phyloP scores from a whole-genome alignment of 73 alveolate genomes.

The Stentor coeruleus region DNA sequence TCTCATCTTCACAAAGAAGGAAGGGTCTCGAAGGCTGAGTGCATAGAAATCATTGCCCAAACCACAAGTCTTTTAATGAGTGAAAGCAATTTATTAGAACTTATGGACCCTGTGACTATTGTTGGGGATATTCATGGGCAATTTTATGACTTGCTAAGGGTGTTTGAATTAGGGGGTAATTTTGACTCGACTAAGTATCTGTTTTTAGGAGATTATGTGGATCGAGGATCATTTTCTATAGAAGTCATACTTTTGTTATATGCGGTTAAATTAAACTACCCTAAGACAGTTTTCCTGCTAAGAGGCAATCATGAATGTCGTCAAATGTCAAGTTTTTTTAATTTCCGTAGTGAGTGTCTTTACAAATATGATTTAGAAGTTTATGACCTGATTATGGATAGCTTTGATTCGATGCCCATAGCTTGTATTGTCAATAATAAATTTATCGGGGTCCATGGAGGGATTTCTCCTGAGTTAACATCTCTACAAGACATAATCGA shows the following conservation, averaged over 20 bases:
- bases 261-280: conserved; percentile 53
- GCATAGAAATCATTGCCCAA: too few relatives aligned
- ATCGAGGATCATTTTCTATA: conserved; percentile 66
- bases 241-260: conserved; percentile 59
- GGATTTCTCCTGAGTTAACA: conserved; percentile 72
- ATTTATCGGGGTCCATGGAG: conserved; percentile 80
- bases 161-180: conserved; percentile 76
- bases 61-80: too few relatives aligned
- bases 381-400: conserved; percentile 68
- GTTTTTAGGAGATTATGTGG: conserved; percentile 79
- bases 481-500: conserved; percentile 45
- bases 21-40: too few relatives aligned
- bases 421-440: conserved; percentile 57
- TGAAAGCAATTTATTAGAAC: too few relatives aligned
- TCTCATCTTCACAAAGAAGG: too few relatives aligned
- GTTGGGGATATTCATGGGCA: conserved; percentile 35
- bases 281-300: conserved; percentile 43
- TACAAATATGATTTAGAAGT: conserved; percentile 62
- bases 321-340: conserved; percentile 42
- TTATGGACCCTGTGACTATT: too few relatives aligned
- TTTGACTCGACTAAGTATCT: conserved; percentile 56
- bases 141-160: conserved; percentile 62
- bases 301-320: conserved; percentile 60
- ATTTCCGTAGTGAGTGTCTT: conserved; percentile 54
- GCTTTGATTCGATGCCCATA: conserved; percentile 67